Percentiles rank a stretch among this genome's conserved stretches.
Conservation (phyloP, 306 rosid species). For the Glycine tomentella region DNA sequence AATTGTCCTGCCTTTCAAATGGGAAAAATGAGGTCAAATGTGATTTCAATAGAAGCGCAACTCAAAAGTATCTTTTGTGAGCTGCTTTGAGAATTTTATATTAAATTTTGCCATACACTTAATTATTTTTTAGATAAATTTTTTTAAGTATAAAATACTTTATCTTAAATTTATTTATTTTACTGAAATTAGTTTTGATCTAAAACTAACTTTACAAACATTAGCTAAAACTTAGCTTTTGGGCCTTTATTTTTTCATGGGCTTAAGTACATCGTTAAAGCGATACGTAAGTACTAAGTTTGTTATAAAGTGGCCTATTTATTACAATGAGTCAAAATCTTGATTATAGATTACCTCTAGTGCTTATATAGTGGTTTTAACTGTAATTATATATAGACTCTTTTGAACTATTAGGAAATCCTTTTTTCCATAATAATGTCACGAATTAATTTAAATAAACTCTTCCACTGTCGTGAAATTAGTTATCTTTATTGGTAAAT, state of each 20-base stretch:
- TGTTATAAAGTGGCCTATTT: background rate
- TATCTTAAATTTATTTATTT: background rate
- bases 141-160: background rate
- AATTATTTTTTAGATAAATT: background rate
- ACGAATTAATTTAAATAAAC: background rate
- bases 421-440: background rate
- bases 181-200: background rate
- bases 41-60: background rate
- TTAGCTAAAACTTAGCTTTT: background rate
- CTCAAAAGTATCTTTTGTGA: background rate
- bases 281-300: background rate
- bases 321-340: no score
- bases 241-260: background rate
- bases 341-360: no score
- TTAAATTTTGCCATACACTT: background rate
- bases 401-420: background rate
- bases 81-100: background rate
- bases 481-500: background rate
- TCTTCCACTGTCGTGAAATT: no score
- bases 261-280: background rate
- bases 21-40: background rate
- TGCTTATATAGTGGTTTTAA: no score
- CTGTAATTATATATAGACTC: background rate
- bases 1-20: background rate
- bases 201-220: no score